Base-by-base conservation (phyloP, 2,329 filamentous ascomycete species). In the Diplocarpon rosae region DNA sequence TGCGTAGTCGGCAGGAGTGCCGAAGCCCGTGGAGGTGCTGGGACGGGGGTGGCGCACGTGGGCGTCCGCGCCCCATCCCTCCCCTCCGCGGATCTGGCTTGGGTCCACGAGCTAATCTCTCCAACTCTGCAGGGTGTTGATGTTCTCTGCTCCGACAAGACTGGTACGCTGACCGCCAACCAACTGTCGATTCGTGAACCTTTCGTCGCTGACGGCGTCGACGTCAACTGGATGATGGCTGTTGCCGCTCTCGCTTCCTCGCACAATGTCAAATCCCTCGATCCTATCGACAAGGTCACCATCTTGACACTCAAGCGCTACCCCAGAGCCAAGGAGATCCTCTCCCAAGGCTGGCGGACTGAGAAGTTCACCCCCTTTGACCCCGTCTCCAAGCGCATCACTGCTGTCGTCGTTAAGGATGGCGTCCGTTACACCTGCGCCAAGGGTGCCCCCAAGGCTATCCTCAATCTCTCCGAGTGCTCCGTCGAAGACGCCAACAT, bases 181-280 rank as follows among this genome's bases (percentile, higher is more conserved):
- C 81, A 86, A 69, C 73, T 86, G 42, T 81, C 76, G 59, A 83
- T 86, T 60, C 80, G 82, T 62, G 83, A 86, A 61, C 83, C 83
- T 15, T 86, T 80, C 66, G 80, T 85, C 47, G 76, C 80, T 49
- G 82, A 85, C 64, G 83, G 82, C 57, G 76, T 84, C 61, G 81
- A 85, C 65, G 77, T 85, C 64, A 83, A 86, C 70, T 86, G 81
- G 81, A 85, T 86, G 81, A 85, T 86, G 82, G 81, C 82, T 52
- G 82, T 84, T 49, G 82, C 83, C 48, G 82, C 82, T 49, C 75
- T 86, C 45, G 83, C 82, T 46, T 85, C 81, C 42, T 85, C 82
- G 51, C 82, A 86, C 71, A 86, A 85, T 69, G 72, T 85, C 67
- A 83, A 83, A 69, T 83, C 81, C 50, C 74, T 86, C 51, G 83